phyloP scores from a whole-genome alignment of 1,139 yeast genomes.

The Zygoascus hellenicus region DNA sequence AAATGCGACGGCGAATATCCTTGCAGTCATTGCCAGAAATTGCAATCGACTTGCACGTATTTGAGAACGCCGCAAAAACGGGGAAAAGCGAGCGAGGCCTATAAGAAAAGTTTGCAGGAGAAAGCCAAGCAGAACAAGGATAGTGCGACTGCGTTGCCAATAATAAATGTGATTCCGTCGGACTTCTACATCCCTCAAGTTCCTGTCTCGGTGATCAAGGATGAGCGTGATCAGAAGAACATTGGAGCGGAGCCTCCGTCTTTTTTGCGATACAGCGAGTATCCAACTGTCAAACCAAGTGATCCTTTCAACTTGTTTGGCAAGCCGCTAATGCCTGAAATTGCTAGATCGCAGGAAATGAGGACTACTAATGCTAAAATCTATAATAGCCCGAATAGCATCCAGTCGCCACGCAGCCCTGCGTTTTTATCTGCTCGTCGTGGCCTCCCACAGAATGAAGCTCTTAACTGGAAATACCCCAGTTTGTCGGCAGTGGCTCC shows the following conservation, averaged over 20 bases:
- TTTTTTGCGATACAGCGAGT: conserved; percentile 6
- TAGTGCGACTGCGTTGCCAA: neutral
- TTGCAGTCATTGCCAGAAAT: conserved; percentile 34
- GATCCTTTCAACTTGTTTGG: conserved; percentile 1
- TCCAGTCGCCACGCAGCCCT: neutral
- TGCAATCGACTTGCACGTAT: conserved; percentile 34
- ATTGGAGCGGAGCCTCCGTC: conserved; percentile 3
- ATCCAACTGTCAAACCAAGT: conserved; percentile 6
- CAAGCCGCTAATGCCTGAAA: neutral
- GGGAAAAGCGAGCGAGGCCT: conserved; percentile 35
- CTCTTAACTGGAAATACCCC: conserved; percentile 6
- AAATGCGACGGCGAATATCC: conserved; percentile 40
- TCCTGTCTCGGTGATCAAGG: conserved; percentile 4
- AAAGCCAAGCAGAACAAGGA: conserved; percentile 12
- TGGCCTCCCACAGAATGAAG: conserved; percentile 2
- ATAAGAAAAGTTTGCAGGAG: conserved; percentile 16
- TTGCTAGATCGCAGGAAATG: neutral
- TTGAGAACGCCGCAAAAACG: conserved; percentile 37
- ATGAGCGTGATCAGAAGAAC: neutral
- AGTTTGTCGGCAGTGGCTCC: conserved; percentile 6
- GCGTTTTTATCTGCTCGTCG: conserved; percentile 1
- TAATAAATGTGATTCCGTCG: conserved; percentile 1
- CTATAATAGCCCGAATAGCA: neutral
- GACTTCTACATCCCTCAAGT: conserved; percentile 2
- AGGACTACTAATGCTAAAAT: neutral